A percentile compares a stretch with the other conserved stretches of the same genome.
Conservation (phyloP, 208 protist species). For the Leishmania mexicana region DNA sequence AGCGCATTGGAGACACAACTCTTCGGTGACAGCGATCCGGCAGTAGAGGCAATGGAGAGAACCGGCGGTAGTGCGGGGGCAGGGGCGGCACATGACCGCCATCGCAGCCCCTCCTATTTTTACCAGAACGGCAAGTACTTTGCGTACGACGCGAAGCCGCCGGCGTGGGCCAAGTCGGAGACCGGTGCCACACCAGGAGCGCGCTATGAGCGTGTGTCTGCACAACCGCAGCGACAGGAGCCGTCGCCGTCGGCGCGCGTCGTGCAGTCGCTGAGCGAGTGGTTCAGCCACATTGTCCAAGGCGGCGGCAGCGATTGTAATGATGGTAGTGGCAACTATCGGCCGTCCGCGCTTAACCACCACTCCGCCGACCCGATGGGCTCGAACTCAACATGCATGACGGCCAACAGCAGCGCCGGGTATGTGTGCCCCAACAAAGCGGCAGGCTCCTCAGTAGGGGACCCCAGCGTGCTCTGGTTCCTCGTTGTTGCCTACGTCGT, state of each 20-base stretch:
- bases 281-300: background rate
- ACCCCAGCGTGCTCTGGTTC: conserved; percentile 38
- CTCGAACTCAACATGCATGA: background rate
- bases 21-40: background rate
- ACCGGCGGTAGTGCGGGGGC: background rate
- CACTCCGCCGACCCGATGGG: background rate
- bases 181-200: background rate
- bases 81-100: background rate
- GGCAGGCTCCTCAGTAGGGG: background rate
- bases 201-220: background rate
- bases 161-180: conserved; percentile 7
- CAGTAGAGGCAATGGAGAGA: background rate
- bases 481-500: conserved; percentile 47
- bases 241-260: background rate
- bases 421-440: background rate
- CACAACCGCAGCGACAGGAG: background rate
- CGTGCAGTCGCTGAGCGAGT: conserved; percentile 5
- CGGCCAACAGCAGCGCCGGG: background rate
- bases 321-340: background rate
- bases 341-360: background rate
- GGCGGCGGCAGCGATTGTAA: background rate
- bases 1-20: background rate
- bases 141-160: conserved; percentile 24
- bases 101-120: conserved; percentile 16
- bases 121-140: conserved; percentile 47